A percentile compares a stretch with the other conserved stretches of the same genome.
phyloP scores from a whole-genome alignment of 768 basidiomycete species.

The Phaffia australis region DNA sequence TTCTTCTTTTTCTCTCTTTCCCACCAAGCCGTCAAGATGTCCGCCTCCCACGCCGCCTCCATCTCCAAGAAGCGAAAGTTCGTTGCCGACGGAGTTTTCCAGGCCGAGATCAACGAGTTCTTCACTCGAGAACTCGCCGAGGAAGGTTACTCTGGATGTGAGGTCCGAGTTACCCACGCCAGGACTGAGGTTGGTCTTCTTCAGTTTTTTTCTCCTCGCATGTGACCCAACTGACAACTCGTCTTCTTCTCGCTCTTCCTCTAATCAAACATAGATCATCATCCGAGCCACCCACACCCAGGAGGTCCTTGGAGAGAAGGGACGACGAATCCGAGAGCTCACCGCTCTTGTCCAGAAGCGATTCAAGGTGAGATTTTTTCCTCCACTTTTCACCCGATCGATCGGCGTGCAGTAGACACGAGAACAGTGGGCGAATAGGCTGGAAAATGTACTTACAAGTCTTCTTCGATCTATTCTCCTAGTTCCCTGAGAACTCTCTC shows the following conservation, averaged over 20 bases:
- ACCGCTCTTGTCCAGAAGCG: slow-evolving; percentile 97
- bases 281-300: slow-evolving; percentile 96
- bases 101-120: slow-evolving; percentile 98
- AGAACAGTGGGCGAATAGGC: background rate
- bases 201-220: background rate
- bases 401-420: background rate
- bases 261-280: slow-evolving; percentile 61
- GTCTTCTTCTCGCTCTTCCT: slow-evolving; percentile 1
- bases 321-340: slow-evolving; percentile 96
- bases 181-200: slow-evolving; percentile 67
- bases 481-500: slow-evolving; percentile 93
- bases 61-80: slow-evolving; percentile 94
- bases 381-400: background rate
- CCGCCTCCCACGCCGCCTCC: slow-evolving; percentile 22
- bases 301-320: slow-evolving; percentile 97
- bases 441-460: background rate
- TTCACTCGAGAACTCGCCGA: slow-evolving; percentile 87
- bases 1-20: slow-evolving; percentile 18
- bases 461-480: background rate
- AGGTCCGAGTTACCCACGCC: slow-evolving; percentile 98
- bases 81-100: slow-evolving; percentile 83
- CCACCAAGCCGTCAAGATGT: slow-evolving; percentile 31
- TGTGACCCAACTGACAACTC: background rate
- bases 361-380: slow-evolving; percentile 50
- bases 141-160: slow-evolving; percentile 99